These are phyloP conservation scores for Pisolithus microcarpus DNA, from an alignment of 768 basidiomycete species.

Conservation along the genomic window DNA sequence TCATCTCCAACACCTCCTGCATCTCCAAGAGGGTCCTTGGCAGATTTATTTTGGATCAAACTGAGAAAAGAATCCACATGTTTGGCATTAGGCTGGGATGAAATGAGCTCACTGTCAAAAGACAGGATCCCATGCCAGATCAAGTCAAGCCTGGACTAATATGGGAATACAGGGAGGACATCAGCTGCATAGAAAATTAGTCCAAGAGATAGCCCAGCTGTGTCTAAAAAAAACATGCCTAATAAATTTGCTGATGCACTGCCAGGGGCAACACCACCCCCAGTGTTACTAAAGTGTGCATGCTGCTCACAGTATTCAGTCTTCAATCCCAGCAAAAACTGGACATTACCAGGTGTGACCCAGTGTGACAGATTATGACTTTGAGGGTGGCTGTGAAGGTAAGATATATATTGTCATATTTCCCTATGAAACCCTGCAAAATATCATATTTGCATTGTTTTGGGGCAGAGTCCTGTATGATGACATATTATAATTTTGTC, in stretches of 20 bases:
- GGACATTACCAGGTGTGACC: no score
- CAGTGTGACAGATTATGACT: no score
- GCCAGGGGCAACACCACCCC: not conserved
- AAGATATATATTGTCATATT: no score
- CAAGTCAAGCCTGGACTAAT: not conserved
- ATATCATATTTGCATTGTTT: no score
- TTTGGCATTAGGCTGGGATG: not conserved
- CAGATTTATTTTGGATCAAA: not conserved
- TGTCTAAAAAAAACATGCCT: not conserved
- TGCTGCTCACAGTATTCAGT: not conserved
- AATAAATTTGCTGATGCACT: not conserved
- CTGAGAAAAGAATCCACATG: not conserved
- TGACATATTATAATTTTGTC: no score
- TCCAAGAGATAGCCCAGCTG: not conserved
- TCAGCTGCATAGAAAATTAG: not conserved
- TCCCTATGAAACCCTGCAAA: no score
- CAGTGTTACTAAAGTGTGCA: not conserved
- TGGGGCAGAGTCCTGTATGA: no score
- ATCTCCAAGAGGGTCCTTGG: not conserved
- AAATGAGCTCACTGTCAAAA: not conserved
- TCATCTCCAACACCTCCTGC: not conserved
- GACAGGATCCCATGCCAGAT: not conserved
- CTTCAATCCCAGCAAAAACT: no score
- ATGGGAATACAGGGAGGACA: not conserved
- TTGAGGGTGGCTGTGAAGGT: no score